Evolutionary conservation across 257 asterid species (phyloP).

Genomic region (Leptodermis oblonga): DNA sequence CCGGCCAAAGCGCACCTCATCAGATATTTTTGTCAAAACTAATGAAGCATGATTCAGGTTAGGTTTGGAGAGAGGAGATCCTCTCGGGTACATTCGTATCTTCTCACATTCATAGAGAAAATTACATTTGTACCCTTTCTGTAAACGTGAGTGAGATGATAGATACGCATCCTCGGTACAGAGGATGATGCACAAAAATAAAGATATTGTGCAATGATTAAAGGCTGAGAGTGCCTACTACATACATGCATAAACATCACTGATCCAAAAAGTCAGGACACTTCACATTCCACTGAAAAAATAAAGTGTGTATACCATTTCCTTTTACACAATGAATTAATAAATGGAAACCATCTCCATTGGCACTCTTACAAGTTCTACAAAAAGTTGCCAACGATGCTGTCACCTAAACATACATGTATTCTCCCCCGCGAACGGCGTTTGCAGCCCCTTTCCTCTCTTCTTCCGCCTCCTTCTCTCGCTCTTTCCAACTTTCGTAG

Average conservation of each 20-base stretch:
- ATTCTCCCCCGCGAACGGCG: constrained; percentile 93
- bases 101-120: too few relatives aligned
- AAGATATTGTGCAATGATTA: not conserved
- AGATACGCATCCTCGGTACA: too few relatives aligned
- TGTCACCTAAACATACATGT: constrained; percentile 71
- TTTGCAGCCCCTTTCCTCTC: constrained; percentile 97
- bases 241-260: not conserved
- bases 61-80: too few relatives aligned
- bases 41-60: too few relatives aligned
- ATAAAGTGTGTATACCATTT: too few relatives aligned
- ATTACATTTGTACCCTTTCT: too few relatives aligned
- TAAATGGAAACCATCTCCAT: not conserved
- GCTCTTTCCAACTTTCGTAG: constrained; percentile 89
- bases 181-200: not conserved
- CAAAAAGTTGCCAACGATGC: not conserved
- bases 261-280: not conserved
- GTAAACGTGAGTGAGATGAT: too few relatives aligned
- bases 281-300: not conserved
- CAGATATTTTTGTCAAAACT: too few relatives aligned
- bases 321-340: too few relatives aligned
- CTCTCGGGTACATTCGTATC: too few relatives aligned
- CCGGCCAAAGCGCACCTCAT: too few relatives aligned
- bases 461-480: constrained; percentile 94
- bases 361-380: too few relatives aligned
- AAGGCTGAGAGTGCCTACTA: not conserved